Base-by-base conservation (phyloP, 2,329 filamentous ascomycete species). In the Escovopsis sp. region DNA sequence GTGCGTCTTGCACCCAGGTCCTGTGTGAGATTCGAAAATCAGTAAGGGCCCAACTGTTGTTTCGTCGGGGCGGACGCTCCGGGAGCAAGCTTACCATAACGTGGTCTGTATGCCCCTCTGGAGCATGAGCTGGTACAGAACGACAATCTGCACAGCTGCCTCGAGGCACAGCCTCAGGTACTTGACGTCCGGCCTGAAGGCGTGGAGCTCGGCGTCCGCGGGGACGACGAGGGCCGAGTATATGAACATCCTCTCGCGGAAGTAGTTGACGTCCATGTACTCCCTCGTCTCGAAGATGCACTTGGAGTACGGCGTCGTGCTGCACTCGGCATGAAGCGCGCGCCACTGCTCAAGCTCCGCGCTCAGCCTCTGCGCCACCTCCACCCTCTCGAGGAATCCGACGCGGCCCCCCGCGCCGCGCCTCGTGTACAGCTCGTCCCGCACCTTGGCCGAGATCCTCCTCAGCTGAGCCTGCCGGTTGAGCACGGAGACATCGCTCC, bases 221-320 rank as follows among this genome's bases (percentile, higher is more conserved):
- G 42, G 42, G 3, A 44, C 42, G 10, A 44, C 42, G 9, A 44
- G 35, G 4, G 42, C 36, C 33, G 42, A 44, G 35, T 37, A 44
- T 28, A 44, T 44, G 23, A 44, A 44, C 18, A 44, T 39, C 23
- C 36, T 44, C 35, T 44, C 42, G 10, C 42, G 38, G 26, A 40
- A 28, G 37, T 40, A 44, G 23, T 44, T 44, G 6, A 44, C 42
- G 18, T 40, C 42, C 42, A 44, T 44, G 12, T 44, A 44, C 28
- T 44, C 42, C 19, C 15, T 40, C 10, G 42, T 44, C 26, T 40
- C 26, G 37, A 44, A 44, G 18, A 44, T 44, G 26, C 42, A 44
- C 2, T 34, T 26, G 2, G 42, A 44, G 11, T 44, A 39, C 23
- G 40, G 26, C 9, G 32, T 42, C 12, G 35, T 42, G 28, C 40